These are phyloP conservation scores for Sapria himalayana DNA, from an alignment of 345 rosid genomes.

Conservation along the genomic window DNA sequence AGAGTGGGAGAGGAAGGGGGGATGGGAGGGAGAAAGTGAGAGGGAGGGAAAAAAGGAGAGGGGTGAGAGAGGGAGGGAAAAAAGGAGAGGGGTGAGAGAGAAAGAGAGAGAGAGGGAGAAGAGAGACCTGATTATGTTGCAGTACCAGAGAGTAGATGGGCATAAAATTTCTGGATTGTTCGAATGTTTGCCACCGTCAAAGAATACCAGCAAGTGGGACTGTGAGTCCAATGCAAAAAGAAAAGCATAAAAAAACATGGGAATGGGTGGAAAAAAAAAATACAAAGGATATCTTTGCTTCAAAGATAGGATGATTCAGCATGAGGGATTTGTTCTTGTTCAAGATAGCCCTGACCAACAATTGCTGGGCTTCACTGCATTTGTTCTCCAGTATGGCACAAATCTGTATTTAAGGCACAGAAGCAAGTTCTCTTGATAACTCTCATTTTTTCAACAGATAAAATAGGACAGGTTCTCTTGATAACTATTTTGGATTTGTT, in stretches of 20 bases:
- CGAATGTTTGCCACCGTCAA: slow-evolving; percentile 40
- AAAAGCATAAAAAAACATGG: neutral
- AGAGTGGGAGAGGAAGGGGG: no score
- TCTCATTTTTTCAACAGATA: no score
- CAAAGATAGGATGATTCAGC: slow-evolving; percentile 66
- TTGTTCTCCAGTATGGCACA: slow-evolving; percentile 65
- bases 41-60: no score
- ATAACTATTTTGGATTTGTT: no score
- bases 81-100: no score
- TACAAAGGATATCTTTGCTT: slow-evolving; percentile 71
- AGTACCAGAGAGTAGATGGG: slow-evolving; percentile 5
- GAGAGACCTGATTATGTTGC: no score
- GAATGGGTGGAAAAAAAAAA: neutral
- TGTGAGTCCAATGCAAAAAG: neutral
- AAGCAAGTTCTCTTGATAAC: no score
- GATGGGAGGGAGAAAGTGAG: no score
- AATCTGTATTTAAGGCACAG: slow-evolving; percentile 32
- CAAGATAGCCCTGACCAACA: slow-evolving; percentile 62
- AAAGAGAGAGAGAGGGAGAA: no score
- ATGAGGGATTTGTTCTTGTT: slow-evolving; percentile 56
- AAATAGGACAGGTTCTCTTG: no score
- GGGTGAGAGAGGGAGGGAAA: no score
- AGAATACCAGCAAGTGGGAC: slow-evolving; percentile 19
- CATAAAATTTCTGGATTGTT: slow-evolving; percentile 38
- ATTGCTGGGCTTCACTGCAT: slow-evolving; percentile 68